Evolutionary conservation across 352 stramenopile species (phyloP).

Genomic region (Thraustochytrium striatum): DNA sequence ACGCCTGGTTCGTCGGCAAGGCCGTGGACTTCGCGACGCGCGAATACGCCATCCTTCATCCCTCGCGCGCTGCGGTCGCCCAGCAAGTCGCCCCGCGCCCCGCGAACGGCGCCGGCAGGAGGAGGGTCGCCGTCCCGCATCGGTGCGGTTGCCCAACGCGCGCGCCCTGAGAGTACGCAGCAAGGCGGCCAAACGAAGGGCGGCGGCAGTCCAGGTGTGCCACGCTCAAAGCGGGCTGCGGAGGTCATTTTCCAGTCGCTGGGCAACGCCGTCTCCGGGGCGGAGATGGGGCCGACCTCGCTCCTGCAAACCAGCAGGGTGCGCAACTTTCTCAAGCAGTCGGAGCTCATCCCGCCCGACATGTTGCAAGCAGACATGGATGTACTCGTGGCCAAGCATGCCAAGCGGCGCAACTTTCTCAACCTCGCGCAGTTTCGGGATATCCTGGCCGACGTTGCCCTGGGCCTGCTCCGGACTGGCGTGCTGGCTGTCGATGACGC

Average conservation of each 20-base stretch:
- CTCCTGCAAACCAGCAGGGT: background rate
- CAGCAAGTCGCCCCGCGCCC: no score
- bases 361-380: conserved; percentile 21
- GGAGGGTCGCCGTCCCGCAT: background rate
- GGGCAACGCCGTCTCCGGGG: background rate
- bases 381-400: conserved; percentile 31
- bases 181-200: background rate
- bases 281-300: background rate
- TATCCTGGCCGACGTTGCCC: conserved; percentile 4
- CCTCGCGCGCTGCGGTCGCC: no score
- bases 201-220: background rate
- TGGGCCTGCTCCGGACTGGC: background rate
- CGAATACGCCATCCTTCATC: no score
- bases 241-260: conserved; percentile 30
- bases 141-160: background rate
- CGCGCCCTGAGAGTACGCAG: background rate
- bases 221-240: background rate
- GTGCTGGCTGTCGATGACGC: conserved; percentile 5
- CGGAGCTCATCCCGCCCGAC: conserved; percentile 11
- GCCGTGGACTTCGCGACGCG: no score
- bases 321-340: conserved; percentile 34
- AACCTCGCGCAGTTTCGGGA: conserved; percentile 11
- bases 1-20: no score
- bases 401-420: background rate
- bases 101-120: background rate